Conservation (phyloP, 148 eudicot species). For the Fagopyrum esculentum region DNA sequence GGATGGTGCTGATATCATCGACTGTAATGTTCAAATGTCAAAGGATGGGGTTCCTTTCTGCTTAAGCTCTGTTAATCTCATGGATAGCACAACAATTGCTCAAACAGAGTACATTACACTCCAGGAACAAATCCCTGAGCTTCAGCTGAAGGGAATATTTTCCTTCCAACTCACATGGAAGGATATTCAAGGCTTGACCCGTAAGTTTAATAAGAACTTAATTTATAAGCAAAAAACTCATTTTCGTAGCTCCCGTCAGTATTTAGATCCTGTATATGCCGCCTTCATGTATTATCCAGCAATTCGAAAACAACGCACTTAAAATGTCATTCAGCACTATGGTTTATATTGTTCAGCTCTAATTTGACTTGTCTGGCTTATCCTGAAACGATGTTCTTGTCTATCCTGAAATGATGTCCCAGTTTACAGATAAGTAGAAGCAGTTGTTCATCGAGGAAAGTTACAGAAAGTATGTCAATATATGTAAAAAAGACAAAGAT, state of each 20-base stretch:
- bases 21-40: constrained; percentile 84
- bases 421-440: not conserved
- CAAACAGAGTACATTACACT: constrained; percentile 35
- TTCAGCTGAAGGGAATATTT: constrained; percentile 54
- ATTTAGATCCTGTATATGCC: not conserved
- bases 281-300: not conserved
- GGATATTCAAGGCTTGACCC: constrained; percentile 58
- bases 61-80: constrained; percentile 61
- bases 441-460: not conserved
- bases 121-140: constrained; percentile 32
- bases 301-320: not conserved
- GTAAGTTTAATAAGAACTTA: constrained; percentile 36
- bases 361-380: not conserved
- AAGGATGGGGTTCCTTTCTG: constrained; percentile 83
- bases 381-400: not conserved
- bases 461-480: not conserved
- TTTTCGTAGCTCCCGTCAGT: not conserved
- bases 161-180: constrained; percentile 70
- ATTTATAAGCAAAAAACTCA: not conserved
- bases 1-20: constrained; percentile 84
- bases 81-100: constrained; percentile 43
- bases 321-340: not conserved
- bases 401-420: not conserved
- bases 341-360: not conserved
- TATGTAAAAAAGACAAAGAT: not conserved